These are phyloP conservation scores for Sutorius australiensis DNA, from an alignment of 768 basidiomycete genomes.

Conservation along the genomic window DNA sequence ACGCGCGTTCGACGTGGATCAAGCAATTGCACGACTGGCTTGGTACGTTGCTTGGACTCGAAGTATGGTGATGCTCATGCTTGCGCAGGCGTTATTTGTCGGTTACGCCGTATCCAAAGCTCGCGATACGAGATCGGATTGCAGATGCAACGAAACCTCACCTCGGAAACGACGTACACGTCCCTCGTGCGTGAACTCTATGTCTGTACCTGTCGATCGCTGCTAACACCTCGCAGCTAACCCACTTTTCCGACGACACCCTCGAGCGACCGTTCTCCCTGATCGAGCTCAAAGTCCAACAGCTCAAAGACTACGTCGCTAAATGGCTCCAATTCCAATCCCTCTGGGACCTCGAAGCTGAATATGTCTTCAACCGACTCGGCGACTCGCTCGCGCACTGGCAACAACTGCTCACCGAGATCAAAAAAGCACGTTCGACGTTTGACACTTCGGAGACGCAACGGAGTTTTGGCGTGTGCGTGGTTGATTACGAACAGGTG, in stretches of 20 bases:
- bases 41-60: conserved; percentile 39
- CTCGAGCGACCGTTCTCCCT: conserved; percentile 80
- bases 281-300: conserved; percentile 84
- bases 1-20: conserved; percentile 87
- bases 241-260: conserved; percentile 65
- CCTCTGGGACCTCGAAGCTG: conserved; percentile 95
- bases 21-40: conserved; percentile 87
- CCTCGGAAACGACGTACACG: conserved; percentile 74
- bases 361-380: conserved; percentile 92
- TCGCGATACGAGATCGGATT: conserved; percentile 96
- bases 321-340: conserved; percentile 99
- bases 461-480: conserved; percentile 87
- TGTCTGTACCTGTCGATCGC: not conserved
- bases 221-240: conserved; percentile 48
- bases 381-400: conserved; percentile 92
- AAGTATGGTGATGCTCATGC: not conserved
- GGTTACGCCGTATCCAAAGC: conserved; percentile 83
- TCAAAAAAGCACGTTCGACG: conserved; percentile 93
- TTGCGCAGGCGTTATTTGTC: conserved; percentile 73
- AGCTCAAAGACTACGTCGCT: conserved; percentile 85
- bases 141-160: conserved; percentile 71
- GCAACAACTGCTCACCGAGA: conserved; percentile 95
- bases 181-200: conserved; percentile 57
- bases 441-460: conserved; percentile 96
- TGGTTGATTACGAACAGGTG: conserved; percentile 97